phyloP scores from a whole-genome alignment of 1,284 basidiomycete species.

The Apiotrichum brassicae region DNA sequence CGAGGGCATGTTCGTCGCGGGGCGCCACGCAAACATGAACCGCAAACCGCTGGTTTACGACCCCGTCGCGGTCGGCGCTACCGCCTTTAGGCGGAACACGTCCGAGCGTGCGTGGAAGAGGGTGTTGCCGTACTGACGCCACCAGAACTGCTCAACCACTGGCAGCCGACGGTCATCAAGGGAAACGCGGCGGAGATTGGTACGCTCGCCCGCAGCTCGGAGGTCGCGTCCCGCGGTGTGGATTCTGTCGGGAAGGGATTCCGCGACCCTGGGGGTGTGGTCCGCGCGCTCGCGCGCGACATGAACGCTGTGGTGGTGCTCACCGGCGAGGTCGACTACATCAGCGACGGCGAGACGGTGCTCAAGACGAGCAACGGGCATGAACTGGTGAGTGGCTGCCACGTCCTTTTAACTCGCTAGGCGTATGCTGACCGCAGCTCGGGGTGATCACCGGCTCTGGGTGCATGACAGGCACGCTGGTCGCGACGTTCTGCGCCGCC shows the following conservation, averaged over 20 bases:
- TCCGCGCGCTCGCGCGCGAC: constrained; percentile 62
- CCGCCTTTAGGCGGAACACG: constrained; percentile 59
- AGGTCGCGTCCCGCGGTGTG: constrained; percentile 78
- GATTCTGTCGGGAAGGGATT: constrained; percentile 76
- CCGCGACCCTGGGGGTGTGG: constrained; percentile 64
- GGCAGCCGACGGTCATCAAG: constrained; percentile 89
- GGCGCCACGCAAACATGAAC: constrained; percentile 62
- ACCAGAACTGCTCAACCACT: constrained; percentile 67
- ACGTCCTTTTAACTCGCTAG: too few relatives aligned
- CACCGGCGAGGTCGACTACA: constrained; percentile 75
- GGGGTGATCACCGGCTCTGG: constrained; percentile 83
- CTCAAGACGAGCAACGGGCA: constrained; percentile 71
- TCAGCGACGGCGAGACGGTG: constrained; percentile 72
- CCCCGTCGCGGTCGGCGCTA: constrained; percentile 84
- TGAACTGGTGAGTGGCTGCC: constrained; percentile 46
- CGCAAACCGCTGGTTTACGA: constrained; percentile 83
- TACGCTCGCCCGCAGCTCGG: constrained; percentile 63
- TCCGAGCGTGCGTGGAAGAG: constrained; percentile 42
- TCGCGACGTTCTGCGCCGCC: constrained; percentile 62
- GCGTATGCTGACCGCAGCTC: constrained; percentile 45
- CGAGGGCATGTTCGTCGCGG: constrained; percentile 76
- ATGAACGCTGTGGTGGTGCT: constrained; percentile 81
- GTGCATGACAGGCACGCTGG: constrained; percentile 62
- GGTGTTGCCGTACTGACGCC: neutral
- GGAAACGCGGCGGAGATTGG: constrained; percentile 91